These are phyloP conservation scores for Penicillium canariense DNA, from an alignment of 495 filamentous ascomycete genomes.

Conservation along the genomic window DNA sequence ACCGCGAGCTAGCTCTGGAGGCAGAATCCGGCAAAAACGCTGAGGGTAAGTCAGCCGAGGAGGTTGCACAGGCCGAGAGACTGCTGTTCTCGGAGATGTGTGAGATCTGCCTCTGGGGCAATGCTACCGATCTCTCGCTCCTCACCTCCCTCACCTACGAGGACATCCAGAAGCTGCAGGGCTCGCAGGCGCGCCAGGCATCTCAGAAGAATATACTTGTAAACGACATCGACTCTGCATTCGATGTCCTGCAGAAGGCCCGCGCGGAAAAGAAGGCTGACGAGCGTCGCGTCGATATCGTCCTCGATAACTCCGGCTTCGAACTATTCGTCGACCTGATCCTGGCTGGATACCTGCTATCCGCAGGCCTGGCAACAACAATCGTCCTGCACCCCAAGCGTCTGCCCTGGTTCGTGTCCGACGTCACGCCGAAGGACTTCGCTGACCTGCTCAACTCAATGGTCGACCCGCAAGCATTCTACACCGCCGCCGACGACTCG, in stretches of 20 bases:
- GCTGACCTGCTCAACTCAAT: slow-evolving; percentile 72
- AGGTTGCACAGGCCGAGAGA: slow-evolving; percentile 66
- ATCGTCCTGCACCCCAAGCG: slow-evolving; percentile 91
- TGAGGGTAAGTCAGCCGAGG: slow-evolving; percentile 40
- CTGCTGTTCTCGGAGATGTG: slow-evolving; percentile 89
- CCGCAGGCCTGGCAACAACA: slow-evolving; percentile 74
- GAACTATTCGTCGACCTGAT: slow-evolving; percentile 94
- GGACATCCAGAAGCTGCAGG: slow-evolving; percentile 94
- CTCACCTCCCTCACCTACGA: slow-evolving; percentile 88
- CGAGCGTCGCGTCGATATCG: slow-evolving; percentile 78
- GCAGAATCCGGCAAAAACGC: slow-evolving; percentile 39
- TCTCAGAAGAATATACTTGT: slow-evolving; percentile 86
- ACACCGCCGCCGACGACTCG: slow-evolving; percentile 67
- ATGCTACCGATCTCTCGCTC: slow-evolving; percentile 92
- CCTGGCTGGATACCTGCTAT: slow-evolving; percentile 82
- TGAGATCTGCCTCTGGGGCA: slow-evolving; percentile 97
- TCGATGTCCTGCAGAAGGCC: slow-evolving; percentile 63
- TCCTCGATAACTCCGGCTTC: slow-evolving; percentile 95
- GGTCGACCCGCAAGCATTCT: slow-evolving; percentile 72
- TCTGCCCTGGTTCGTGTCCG: slow-evolving; percentile 97
- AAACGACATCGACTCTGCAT: slow-evolving; percentile 76
- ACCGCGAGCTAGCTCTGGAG: slow-evolving; percentile 62
- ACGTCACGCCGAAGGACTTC: slow-evolving; percentile 86
- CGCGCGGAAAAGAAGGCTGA: slow-evolving; percentile 49
- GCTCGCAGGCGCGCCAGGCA: slow-evolving; percentile 75